These are phyloP conservation scores for Diphasiastrum complanatum DNA, from an alignment of 83 land plant genomes.

Conservation along the genomic window DNA sequence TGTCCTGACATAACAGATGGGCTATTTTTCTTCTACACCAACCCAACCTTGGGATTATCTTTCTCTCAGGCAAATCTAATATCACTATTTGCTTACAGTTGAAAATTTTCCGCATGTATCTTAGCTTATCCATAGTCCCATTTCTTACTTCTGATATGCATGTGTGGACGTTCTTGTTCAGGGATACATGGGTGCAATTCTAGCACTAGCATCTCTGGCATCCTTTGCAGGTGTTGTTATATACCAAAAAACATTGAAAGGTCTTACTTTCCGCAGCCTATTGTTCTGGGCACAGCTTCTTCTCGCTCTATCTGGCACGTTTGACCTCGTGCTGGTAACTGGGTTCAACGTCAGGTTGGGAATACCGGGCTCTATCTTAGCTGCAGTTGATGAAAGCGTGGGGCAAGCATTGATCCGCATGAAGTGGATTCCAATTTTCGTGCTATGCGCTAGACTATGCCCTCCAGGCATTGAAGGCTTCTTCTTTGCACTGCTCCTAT, in stretches of 20 bases:
- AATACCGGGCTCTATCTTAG: slow-evolving; percentile 58
- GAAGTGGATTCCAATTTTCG: slow-evolving; percentile 90
- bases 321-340: slow-evolving; percentile 60
- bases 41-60: slow-evolving; percentile 46
- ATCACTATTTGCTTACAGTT: no score
- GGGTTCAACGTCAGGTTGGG: slow-evolving; percentile 51
- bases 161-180: slow-evolving; percentile 30
- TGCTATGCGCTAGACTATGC: slow-evolving; percentile 69
- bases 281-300: slow-evolving; percentile 69
- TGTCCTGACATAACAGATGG: slow-evolving; percentile 66
- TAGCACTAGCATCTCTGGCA: slow-evolving; percentile 64
- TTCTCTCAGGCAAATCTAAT: slow-evolving; percentile 63
- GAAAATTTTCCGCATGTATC: no score
- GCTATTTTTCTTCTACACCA: slow-evolving; percentile 73
- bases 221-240: slow-evolving; percentile 59
- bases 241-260: slow-evolving; percentile 55
- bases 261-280: slow-evolving; percentile 45
- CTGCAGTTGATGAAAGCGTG: slow-evolving; percentile 54
- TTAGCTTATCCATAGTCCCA: no score
- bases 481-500: slow-evolving; percentile 85
- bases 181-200: slow-evolving; percentile 63
- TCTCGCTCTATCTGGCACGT: slow-evolving; percentile 54
- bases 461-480: slow-evolving; percentile 92
- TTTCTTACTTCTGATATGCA: no score
- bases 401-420: slow-evolving; percentile 42